Conservation (phyloP, 176 grass and related monocot genomes). For the Bolboschoenus planiculmis region DNA sequence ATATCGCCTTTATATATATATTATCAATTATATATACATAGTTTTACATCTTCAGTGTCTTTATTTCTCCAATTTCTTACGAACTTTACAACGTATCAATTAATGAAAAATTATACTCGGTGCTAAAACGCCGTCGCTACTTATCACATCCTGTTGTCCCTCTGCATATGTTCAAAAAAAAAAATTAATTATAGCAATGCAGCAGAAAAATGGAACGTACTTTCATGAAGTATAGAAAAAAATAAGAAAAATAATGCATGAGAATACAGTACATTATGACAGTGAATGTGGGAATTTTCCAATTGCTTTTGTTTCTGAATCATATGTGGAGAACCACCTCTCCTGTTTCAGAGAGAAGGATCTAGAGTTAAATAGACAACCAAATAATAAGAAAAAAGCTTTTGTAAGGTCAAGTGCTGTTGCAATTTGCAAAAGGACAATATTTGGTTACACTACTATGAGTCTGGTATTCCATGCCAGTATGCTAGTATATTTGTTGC, state of each 20-base stretch:
- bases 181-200: not conserved
- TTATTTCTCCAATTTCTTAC: not conserved
- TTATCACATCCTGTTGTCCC: not conserved
- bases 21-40: not conserved
- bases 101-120: not conserved
- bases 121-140: not conserved
- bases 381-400: not conserved
- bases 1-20: not conserved
- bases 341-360: conserved; percentile 28
- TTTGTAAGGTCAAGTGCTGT: not conserved
- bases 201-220: not conserved
- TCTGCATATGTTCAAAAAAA: not conserved
- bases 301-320: conserved; percentile 35
- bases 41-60: not conserved
- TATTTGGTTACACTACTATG: not conserved
- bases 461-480: not conserved
- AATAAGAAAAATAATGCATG: not conserved
- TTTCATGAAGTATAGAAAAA: not conserved
- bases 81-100: not conserved
- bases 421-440: not conserved
- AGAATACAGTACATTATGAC: conserved; percentile 3
- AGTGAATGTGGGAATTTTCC: conserved; percentile 8
- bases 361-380: not conserved
- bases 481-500: no score
- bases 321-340: conserved; percentile 54